Evolutionary conservation across 2,329 filamentous ascomycete genomes (phyloP).

Genomic region (Aspergillus pseudotamarii): DNA sequence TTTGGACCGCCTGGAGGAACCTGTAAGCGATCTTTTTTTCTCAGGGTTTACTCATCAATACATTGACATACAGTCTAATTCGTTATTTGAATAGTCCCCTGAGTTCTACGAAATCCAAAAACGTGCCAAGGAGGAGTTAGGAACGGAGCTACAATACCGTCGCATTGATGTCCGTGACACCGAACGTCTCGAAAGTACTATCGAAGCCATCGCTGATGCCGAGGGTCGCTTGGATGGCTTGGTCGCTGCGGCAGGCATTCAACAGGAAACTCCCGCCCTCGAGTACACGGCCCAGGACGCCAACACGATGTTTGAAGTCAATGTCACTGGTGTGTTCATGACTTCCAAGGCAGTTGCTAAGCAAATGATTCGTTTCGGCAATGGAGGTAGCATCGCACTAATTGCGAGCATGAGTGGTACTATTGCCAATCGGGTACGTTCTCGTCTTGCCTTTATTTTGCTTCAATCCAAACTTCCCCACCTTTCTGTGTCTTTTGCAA

Average conservation of each 20-base stretch:
- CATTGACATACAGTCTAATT: not conserved
- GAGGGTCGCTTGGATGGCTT: conserved; percentile 78
- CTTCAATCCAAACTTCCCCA: conserved; percentile 7
- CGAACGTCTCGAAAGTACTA: conserved; percentile 64
- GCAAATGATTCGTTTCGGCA: conserved; percentile 64
- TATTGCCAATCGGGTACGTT: conserved; percentile 53
- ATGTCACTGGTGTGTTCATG: conserved; percentile 66
- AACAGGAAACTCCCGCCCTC: conserved; percentile 80
- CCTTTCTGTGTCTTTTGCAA: not conserved
- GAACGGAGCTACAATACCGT: conserved; percentile 71
- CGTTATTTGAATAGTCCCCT: conserved; percentile 39
- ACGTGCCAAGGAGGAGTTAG: conserved; percentile 65
- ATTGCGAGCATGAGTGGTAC: conserved; percentile 66
- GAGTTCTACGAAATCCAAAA: conserved; percentile 68
- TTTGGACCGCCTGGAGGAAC: conserved; percentile 46
- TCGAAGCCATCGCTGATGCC: conserved; percentile 68
- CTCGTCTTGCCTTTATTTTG: not conserved
- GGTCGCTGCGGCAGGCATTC: conserved; percentile 70
- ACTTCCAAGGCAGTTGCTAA: conserved; percentile 65
- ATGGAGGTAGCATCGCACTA: conserved; percentile 63
- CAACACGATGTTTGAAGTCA: conserved; percentile 65
- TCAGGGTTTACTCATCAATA: not conserved
- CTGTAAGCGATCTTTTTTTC: conserved; percentile 29
- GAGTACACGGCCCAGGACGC: conserved; percentile 70
- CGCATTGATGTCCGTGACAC: conserved; percentile 80